Conservation (phyloP, 371 early-diverging fungal species). For the Capillidium heterosporum region DNA sequence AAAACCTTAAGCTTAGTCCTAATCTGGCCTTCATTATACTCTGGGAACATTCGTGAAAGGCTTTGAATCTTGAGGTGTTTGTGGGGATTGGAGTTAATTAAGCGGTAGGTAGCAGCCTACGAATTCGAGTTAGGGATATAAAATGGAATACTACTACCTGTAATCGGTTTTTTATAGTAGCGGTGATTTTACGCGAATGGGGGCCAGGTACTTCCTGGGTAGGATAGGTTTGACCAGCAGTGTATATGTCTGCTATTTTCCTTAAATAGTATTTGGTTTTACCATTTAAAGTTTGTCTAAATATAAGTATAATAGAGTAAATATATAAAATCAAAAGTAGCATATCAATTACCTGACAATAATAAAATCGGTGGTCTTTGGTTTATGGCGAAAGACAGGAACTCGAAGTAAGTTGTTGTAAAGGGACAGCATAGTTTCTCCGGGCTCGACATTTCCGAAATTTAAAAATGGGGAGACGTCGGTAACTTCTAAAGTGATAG, state of each 20-base stretch:
- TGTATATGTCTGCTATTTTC: conserved; percentile 65
- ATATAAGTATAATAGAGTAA: neutral
- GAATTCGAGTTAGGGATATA: conserved; percentile 7
- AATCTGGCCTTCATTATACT: conserved; percentile 66
- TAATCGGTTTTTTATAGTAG: conserved; percentile 80
- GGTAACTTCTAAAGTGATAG: conserved; percentile 76
- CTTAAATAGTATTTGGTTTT: conserved; percentile 67
- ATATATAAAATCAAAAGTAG: neutral
- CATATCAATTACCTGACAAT: conserved; percentile 31
- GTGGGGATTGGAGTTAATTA: conserved; percentile 61
- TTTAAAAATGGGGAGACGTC: conserved; percentile 95
- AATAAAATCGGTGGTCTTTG: conserved; percentile 64
- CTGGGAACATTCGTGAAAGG: conserved; percentile 61
- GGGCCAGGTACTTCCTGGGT: conserved; percentile 93
- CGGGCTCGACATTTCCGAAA: conserved; percentile 91
- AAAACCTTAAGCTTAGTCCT: conserved; percentile 58
- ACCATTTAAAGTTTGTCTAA: conserved; percentile 40
- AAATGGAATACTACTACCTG: conserved; percentile 34
- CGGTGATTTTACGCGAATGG: conserved; percentile 89
- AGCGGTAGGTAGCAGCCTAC: conserved; percentile 47
- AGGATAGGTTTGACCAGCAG: conserved; percentile 97
- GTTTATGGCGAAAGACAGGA: conserved; percentile 79
- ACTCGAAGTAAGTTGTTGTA: conserved; percentile 96
- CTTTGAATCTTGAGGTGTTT: conserved; percentile 56
- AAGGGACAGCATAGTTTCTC: conserved; percentile 69